These are phyloP conservation scores for Asterophora parasitica DNA, from an alignment of 768 basidiomycete species.

Conservation along the genomic window DNA sequence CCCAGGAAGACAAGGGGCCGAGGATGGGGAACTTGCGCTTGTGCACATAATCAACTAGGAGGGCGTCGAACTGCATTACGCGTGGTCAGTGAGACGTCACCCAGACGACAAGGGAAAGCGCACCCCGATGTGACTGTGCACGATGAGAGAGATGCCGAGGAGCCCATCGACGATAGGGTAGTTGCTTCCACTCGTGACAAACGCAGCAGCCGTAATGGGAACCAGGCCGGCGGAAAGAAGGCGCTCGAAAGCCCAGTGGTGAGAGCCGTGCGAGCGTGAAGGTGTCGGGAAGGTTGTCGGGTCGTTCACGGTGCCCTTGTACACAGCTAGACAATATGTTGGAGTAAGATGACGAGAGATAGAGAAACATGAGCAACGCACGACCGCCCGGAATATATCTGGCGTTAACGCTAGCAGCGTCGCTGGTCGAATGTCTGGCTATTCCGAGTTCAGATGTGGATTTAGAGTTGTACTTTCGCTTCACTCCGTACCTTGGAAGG, in stretches of 20 bases:
- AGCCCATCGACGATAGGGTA: conserved; percentile 90
- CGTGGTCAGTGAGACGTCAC: background rate
- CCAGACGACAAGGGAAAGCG: conserved; percentile 23
- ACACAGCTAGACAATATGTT: too few species aligned
- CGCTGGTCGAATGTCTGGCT: conserved; percentile 38
- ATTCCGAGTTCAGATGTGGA: conserved; percentile 12
- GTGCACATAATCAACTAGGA: conserved; percentile 88
- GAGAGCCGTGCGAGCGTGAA: conserved; percentile 78
- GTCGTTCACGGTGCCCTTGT: conserved; percentile 93
- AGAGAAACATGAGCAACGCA: conserved; percentile 30
- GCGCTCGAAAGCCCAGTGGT: conserved; percentile 93
- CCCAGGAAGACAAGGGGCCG: conserved; percentile 70
- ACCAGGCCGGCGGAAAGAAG: conserved; percentile 83
- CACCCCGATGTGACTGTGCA: conserved; percentile 96
- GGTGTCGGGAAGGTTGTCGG: conserved; percentile 85
- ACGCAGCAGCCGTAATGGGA: conserved; percentile 83
- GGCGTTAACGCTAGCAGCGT: conserved; percentile 15
- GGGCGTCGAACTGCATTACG: conserved; percentile 70
- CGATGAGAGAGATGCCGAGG: conserved; percentile 79
- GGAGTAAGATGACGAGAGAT: background rate
- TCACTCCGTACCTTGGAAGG: conserved; percentile 35
- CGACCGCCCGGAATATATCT: conserved; percentile 68
- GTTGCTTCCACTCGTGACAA: conserved; percentile 66
- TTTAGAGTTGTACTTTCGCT: background rate
- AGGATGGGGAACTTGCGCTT: conserved; percentile 87